Conservation (phyloP, 495 filamentous ascomycete species). For the Penicillium maclennaniae region DNA sequence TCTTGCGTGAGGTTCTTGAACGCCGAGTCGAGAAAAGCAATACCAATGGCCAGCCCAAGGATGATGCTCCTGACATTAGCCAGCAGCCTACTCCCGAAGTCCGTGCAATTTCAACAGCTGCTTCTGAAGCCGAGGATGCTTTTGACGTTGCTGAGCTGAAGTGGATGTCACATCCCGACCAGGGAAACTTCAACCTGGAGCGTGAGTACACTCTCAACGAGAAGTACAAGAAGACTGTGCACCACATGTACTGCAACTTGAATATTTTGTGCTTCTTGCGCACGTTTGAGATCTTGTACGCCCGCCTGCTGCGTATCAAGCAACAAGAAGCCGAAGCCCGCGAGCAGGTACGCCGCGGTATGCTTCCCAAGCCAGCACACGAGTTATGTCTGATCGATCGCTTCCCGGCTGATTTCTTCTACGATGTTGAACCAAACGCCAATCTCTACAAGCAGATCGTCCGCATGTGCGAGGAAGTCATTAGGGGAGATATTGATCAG, state of each 20-base stretch:
- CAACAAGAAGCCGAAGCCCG: constrained; percentile 65
- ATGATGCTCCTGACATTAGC: constrained; percentile 43
- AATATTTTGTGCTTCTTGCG: constrained; percentile 91
- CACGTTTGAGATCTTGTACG: constrained; percentile 82
- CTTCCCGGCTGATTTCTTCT: constrained; percentile 77
- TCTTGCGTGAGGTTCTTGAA: constrained; percentile 84
- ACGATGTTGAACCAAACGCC: constrained; percentile 55
- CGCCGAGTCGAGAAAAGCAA: constrained; percentile 58
- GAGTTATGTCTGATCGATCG: constrained; percentile 74
- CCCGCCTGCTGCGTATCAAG: constrained; percentile 78
- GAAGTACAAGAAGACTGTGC: constrained; percentile 71
- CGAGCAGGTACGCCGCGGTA: constrained; percentile 64
- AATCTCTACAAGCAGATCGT: constrained; percentile 70
- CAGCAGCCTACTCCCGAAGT: constrained; percentile 60
- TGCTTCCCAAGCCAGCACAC: constrained; percentile 68
- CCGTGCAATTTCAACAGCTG: constrained; percentile 49
- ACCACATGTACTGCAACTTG: constrained; percentile 85
- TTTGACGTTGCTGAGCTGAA: constrained; percentile 45
- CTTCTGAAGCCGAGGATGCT: constrained; percentile 45
- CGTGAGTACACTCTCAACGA: constrained; percentile 72
- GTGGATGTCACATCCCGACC: constrained; percentile 58
- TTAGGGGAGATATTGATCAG: constrained; percentile 73
- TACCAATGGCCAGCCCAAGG: constrained; percentile 58
- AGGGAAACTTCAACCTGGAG: constrained; percentile 49
- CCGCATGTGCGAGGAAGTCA: constrained; percentile 63